Evolutionary conservation across 2,329 filamentous ascomycete genomes (phyloP), one percentile per base, ranked within the genome.

Genomic region (Sclerotinia sclerotiorum): DNA sequence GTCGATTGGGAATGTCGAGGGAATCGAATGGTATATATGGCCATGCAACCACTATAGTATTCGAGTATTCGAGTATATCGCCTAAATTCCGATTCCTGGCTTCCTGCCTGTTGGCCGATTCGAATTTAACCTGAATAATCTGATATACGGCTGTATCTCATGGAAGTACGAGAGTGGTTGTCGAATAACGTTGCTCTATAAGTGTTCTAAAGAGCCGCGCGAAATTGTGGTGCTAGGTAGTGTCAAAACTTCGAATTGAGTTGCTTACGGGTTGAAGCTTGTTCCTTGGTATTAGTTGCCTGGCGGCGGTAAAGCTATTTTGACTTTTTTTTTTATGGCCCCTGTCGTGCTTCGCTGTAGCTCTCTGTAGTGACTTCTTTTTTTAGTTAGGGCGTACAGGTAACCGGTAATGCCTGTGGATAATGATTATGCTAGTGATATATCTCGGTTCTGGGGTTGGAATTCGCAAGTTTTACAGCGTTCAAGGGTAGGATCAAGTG

Each of bases 271-370:
- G n/a, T 44, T 51, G 17, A 32, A 42, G 61, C 52, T 57, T 42
- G 24, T 56, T 57, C 49, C 42, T 58, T 46, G 17, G 15, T 49
- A 48, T 29, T 57, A 39, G 54, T 51, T 61, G 56, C 46, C 55
- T 61, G 55, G 6, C 44, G n/a, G 65, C 65, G 65, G 65, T 67
- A 67, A 61, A 39, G 44, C 17, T 48, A 49, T 52, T 67, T 67
- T 51, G 55, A 61, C 65, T 61, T 66, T 67, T 61, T 67, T 61
- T 67, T 51, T n/a, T n/a, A 39, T 29, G 54, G 55, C 42, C 55
- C 55, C 32, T 48, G 44, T 67, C 32, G 46, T 39, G 29, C 29
- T 62, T 35, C 46, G 58, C 58, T 48, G 46, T 62, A 51, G 46
- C 29, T 62, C 8, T 39, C 29, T 35, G 58, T 62, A 24, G 58